Base-by-base conservation (phyloP, 768 basidiomycete species). In the Serendipita vermifera region DNA sequence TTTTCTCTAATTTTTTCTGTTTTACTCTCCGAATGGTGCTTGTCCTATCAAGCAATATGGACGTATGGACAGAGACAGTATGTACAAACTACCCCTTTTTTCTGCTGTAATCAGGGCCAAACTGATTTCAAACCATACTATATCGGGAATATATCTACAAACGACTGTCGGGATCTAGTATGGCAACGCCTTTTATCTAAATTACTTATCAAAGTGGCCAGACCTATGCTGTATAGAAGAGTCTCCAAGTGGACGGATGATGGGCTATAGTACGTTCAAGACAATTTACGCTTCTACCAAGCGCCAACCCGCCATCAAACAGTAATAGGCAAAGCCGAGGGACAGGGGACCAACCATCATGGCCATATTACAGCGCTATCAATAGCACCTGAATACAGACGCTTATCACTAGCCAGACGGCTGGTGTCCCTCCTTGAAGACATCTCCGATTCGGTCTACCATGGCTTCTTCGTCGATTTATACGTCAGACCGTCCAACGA, bases 41-140 rank as follows among this genome's bases (percentile, higher is more conserved):
- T 36, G 11, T 29, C 57, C 56, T 41, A 5, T 53, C 48, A 1
- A 91, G 89, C 59, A 98, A 99, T 70, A 71, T 94, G 64, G 94
- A 98, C 68, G 74, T 92, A 40, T 97, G 90, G 90, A 97, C 96
- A 40, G 94, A 98, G 71, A 98, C 96, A 20, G 93, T 91, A 63
- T 64, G 82, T 71, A 11, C 5, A 20, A 38, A n/a, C 9, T 33
- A 57, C 39, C 24, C 5, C n/a, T 33, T 5, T 26, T 11, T 38
- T 32, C 26, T 13, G 1, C 13, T 13, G 17, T 38, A 38, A 13
- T 38, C 13, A 38, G 36, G 1, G 13, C 13, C 13, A 13, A 13
- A 13, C 13, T 38, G 36, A 38, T 38, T 38, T 17, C 13, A 38
- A 38, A 38, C 13, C 13, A 38, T 38, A 17, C 13, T 13, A 38